Base-by-base conservation (phyloP, 192 early-diverging fungal genomes). In the Podila clonocystis region DNA sequence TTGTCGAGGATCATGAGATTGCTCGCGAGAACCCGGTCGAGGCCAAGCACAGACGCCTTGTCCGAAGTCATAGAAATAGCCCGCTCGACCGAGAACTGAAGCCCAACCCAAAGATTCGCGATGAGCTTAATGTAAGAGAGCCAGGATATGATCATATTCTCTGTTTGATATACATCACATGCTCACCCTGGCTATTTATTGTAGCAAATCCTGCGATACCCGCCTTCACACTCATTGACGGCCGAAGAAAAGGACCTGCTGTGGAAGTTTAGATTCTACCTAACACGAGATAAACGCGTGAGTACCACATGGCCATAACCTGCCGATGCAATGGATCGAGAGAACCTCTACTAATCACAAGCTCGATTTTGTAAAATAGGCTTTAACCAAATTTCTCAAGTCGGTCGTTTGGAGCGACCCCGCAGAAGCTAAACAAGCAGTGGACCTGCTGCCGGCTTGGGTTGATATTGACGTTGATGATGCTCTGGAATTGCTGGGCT, bases 201-300 rank as follows among this genome's bases (percentile, higher is more conserved):
- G 9, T 82, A 96, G 95, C 91, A 86, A 75, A 97, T 99, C 48
- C 84, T 99, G 70, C 78, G 91, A 74, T 98, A 98, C 76, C 96
- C 98, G 34, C 97, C 97, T 0, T 95, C 96, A 3, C 90, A 97
- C 63, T 82, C 83, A 31, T 84, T 99, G 17, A 92, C 91, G 0
- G 89, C 89, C 31, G 92, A 94, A 63, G 95, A 98, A 73, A 97
- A 97, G 74, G 96, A 99, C 70, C 70, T 97, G n/a, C 83, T 99
- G 28, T 99, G 98, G 98, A 98, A 98, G 74, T 99, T 97, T 82
- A 88, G 98, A 63, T 98, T 95, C 67, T 97, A 98, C 70, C 85
- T 99, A 50, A 95, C 96, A 26, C 83, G 94, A 26, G 97, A 99
- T 85, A 97, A 96, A 68, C 93, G 93, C 45, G 93, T 93, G 85